These are phyloP conservation scores for Lasiosphaeria hispida DNA, from an alignment of 495 filamentous ascomycete genomes.

Conservation along the genomic window DNA sequence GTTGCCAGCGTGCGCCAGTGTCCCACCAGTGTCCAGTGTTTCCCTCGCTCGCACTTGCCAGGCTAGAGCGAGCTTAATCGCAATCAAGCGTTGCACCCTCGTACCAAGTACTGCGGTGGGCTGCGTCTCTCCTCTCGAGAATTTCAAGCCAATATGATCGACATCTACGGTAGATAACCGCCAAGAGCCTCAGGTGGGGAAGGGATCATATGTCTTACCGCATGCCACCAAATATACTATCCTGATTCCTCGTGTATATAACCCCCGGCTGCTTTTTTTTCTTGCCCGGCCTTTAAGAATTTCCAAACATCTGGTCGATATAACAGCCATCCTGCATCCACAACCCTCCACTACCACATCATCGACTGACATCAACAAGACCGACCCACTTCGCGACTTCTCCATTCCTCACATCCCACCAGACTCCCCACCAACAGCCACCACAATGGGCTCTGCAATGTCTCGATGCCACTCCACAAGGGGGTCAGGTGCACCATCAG, in stretches of 20 bases:
- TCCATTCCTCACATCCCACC: not conserved
- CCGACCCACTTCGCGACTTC: not conserved
- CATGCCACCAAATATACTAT: not conserved
- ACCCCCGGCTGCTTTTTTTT: not conserved
- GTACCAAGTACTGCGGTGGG: not conserved
- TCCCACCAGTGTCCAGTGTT: too few species aligned
- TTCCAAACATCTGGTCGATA: not conserved
- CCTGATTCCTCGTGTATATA: not conserved
- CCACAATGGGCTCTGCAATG: slow-evolving; percentile 26
- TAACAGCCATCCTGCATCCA: not conserved
- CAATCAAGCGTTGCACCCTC: not conserved
- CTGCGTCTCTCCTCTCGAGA: not conserved
- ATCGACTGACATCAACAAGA: not conserved
- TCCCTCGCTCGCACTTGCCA: too few species aligned
- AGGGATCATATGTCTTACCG: slow-evolving; percentile 3
- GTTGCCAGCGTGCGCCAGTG: too few species aligned
- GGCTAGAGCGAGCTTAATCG: too few species aligned
- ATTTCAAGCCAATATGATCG: slow-evolving; percentile 21
- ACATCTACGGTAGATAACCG: slow-evolving; percentile 25
- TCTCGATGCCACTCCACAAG: slow-evolving; percentile 21
- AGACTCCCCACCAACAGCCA: not conserved
- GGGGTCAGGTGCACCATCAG: not conserved
- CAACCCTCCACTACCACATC: not conserved
- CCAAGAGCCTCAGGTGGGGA: slow-evolving; percentile 22
- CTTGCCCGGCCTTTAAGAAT: not conserved